A percentile compares a stretch with the other conserved stretches of the same genome.
Conservation (phyloP, 164 flowering plant species). For the Paratinospora sagittata region DNA sequence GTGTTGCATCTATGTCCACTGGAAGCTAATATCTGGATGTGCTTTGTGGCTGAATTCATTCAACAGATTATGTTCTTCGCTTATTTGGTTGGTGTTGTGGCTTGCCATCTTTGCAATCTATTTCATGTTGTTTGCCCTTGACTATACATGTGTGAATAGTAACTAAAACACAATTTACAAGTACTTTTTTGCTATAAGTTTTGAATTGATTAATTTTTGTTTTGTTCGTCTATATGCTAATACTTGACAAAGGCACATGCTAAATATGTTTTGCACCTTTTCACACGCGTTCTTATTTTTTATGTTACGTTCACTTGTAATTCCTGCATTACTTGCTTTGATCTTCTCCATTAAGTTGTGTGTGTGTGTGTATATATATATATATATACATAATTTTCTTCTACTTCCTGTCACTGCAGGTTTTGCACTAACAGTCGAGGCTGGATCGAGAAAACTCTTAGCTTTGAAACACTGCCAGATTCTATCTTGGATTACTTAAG, state of each 20-base stretch:
- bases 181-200: neutral
- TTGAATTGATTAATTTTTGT: neutral
- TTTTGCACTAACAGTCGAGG: slow-evolving; percentile 66
- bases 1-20: neutral
- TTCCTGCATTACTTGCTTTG: neutral
- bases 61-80: neutral
- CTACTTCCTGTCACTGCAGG: slow-evolving; percentile 30
- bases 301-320: neutral
- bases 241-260: neutral
- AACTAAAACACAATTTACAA: too few species aligned
- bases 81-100: neutral
- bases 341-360: neutral
- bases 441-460: slow-evolving; percentile 58
- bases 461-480: slow-evolving; percentile 52
- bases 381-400: neutral
- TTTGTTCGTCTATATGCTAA: neutral
- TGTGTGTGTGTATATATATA: too few species aligned
- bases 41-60: neutral
- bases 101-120: neutral
- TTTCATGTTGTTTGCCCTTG: neutral
- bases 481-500: slow-evolving; percentile 39
- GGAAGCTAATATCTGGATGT: neutral
- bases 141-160: too few species aligned
- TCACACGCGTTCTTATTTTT: neutral
- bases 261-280: neutral